Base-by-base conservation (phyloP, 495 filamentous ascomycete genomes). In the Pyronema domesticum region DNA sequence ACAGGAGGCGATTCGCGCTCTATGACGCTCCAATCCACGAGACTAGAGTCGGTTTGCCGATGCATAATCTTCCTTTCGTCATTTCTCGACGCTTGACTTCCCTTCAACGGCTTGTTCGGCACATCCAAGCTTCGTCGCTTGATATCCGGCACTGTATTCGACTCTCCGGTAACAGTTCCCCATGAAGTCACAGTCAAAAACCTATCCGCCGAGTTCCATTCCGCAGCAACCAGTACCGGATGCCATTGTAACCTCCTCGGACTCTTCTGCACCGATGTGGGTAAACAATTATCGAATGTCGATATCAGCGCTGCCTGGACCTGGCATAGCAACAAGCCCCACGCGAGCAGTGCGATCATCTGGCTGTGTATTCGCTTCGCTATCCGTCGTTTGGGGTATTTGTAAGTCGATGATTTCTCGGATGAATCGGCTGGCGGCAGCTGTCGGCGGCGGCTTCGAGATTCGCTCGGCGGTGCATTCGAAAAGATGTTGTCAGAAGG, bases 241-340 rank as follows among this genome's bases (percentile, higher is more conserved):
- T 79, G 72, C 67, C 88, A 95, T 71, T 98, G 93, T n/a, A 96
- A 72, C 53, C 65, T 75, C 58, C 58, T 57, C 19, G 76, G 75
- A 18, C 67, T 58, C 33, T 56, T 59, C 15, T 73, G 76, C 43
- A 80, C 76, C n/a, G 63, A 67, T 37, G 78, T 70, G 47, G 71
- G 67, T 40, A 96, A 68, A 68, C 91, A 98, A 68, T 98, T 95
- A 4, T 86, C 74, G 66, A 91, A 94, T 37, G 76, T 69, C 30
- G 54, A 67, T 52, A 95, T 68, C 60, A 78, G 73, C 19, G 76
- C 81, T 18, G 84, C 83, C 4, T 64, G 7, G 14, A 37, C 35
- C 19, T 34, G 50, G 19, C 36, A 15, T 8, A 43, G 35, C 13
- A 53, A 53, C 13, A 53, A 9, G 11, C 14, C 18, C 36, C 19